A percentile compares a stretch with the other conserved stretches of the same genome.
Conservation (phyloP, 2,329 filamentous ascomycete genomes). For the Hypoxylon rubiginosum region DNA sequence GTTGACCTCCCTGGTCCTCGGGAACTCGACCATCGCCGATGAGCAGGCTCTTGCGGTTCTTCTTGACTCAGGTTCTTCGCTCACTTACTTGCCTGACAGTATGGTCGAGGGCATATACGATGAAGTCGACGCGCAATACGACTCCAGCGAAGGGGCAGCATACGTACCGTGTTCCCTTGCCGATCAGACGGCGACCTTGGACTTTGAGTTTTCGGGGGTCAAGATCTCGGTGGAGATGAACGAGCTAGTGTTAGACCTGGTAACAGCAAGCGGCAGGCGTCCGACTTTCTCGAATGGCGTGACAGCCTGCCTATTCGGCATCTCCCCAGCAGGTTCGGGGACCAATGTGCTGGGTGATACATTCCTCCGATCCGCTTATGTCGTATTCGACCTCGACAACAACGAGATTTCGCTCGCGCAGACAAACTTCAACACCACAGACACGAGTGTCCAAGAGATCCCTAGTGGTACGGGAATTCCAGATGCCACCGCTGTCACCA, state of each 20-base stretch:
- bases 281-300: constrained; percentile 66
- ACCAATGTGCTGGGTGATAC: constrained; percentile 79
- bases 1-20: constrained; percentile 69
- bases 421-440: constrained; percentile 71
- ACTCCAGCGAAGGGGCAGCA: constrained; percentile 65
- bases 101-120: constrained; percentile 62
- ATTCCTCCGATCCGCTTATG: constrained; percentile 80
- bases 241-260: constrained; percentile 70
- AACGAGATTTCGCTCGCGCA: constrained; percentile 79
- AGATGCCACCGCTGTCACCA: constrained; percentile 64
- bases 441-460: constrained; percentile 68
- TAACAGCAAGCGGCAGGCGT: constrained; percentile 61
- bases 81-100: constrained; percentile 74
- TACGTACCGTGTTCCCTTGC: constrained; percentile 72
- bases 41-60: constrained; percentile 72
- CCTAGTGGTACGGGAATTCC: constrained; percentile 65
- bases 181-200: constrained; percentile 57
- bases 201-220: constrained; percentile 68
- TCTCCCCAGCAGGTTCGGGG: constrained; percentile 68
- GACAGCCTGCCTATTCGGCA: constrained; percentile 75
- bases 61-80: constrained; percentile 77
- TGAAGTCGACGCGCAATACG: constrained; percentile 62
- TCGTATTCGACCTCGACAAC: constrained; percentile 80
- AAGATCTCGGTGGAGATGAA: constrained; percentile 68
- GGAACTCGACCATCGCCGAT: constrained; percentile 57